Percentiles rank a stretch among this genome's conserved stretches.
Evolutionary conservation across 306 rosid genomes (phyloP).

Genomic region (Vachellia collinsii): DNA sequence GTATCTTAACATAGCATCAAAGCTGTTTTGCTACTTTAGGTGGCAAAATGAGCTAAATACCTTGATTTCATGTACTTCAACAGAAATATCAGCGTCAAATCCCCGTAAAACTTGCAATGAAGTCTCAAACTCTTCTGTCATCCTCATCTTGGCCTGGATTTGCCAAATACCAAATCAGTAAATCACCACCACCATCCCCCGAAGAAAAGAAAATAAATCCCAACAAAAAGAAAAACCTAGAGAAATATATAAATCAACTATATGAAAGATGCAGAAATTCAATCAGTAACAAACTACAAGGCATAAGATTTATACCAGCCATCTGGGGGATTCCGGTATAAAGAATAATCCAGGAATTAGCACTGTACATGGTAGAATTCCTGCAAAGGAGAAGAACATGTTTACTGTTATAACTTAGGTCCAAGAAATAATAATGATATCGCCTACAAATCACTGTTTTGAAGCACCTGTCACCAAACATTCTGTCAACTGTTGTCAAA

Average conservation of each 20-base stretch:
- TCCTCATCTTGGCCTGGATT: conserved; percentile 83
- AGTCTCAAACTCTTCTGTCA: conserved; percentile 84
- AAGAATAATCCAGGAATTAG: conserved; percentile 84
- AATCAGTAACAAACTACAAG: conserved; percentile 21
- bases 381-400: conserved; percentile 49
- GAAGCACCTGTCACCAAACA: neutral
- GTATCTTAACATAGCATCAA: conserved; percentile 3
- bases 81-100: conserved; percentile 76
- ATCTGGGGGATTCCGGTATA: conserved; percentile 91
- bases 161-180: conserved; percentile 3
- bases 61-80: conserved; percentile 89
- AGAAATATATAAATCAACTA: neutral
- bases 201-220: neutral
- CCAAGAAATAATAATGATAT: conserved; percentile 26
- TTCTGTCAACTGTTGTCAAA: neutral
- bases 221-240: neutral
- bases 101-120: conserved; percentile 89
- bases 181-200: conserved; percentile 8
- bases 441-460: conserved; percentile 16
- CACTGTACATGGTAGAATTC: conserved; percentile 82
- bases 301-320: conserved; percentile 72
- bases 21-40: neutral
- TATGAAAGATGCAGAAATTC: conserved; percentile 20
- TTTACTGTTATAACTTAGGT: neutral
- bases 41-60: conserved; percentile 43